Conservation (phyloP, 176 grass and related monocot species). For the Zizania latifolia region DNA sequence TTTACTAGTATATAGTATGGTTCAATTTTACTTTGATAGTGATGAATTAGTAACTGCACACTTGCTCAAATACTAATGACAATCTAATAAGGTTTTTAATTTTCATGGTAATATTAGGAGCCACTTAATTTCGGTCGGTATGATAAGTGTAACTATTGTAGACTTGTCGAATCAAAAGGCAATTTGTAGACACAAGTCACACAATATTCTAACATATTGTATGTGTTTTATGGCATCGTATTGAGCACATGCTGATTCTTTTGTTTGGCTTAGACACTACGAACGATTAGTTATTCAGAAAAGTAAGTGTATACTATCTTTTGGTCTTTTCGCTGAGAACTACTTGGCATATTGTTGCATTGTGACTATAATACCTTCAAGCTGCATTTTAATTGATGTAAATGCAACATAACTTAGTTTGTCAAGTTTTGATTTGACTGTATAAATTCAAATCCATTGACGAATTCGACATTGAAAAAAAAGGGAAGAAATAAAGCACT, state of each 20-base stretch:
- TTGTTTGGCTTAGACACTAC: conserved; percentile 44
- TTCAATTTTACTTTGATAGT: not conserved
- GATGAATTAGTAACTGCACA: not conserved
- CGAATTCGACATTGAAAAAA: not conserved
- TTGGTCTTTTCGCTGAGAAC: not conserved
- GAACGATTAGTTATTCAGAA: conserved; percentile 25
- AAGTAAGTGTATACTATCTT: not conserved
- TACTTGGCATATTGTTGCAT: conserved; percentile 1
- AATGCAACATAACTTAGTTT: not conserved
- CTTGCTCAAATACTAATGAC: not conserved
- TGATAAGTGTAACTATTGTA: not conserved
- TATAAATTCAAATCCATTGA: not conserved
- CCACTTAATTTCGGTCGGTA: not conserved
- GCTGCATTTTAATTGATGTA: not conserved
- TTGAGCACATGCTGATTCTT: conserved; percentile 31
- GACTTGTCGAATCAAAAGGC: not conserved
- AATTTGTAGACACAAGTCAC: not conserved
- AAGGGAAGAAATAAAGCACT: not conserved
- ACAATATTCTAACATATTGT: not conserved
- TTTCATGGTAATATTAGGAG: not conserved
- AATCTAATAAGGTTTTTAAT: not conserved
- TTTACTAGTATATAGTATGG: not conserved
- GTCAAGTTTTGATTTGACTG: not conserved
- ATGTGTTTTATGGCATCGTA: not conserved
- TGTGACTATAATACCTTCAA: not conserved